These are phyloP conservation scores for Metschnikowia cubensis DNA, from an alignment of 805 yeast genomes.

Conservation along the genomic window DNA sequence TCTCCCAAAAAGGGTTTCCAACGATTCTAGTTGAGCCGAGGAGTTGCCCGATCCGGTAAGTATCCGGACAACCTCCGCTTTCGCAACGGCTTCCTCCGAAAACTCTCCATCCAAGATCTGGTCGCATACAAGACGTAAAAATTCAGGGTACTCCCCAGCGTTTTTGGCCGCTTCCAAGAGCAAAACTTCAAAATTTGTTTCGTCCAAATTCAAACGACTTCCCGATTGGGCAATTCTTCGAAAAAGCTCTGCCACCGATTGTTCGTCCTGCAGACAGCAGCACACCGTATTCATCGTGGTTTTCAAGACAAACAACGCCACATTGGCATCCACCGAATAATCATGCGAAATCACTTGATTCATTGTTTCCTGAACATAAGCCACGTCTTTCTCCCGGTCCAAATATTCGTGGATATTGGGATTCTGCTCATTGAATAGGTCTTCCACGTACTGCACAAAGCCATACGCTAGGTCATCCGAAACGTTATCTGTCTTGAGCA, in stretches of 20 bases:
- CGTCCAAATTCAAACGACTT: neutral
- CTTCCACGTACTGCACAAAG: slow-evolving; percentile 26
- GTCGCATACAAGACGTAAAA: neutral
- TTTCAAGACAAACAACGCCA: slow-evolving; percentile 22
- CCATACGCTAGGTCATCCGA: slow-evolving; percentile 20
- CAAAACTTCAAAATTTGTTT: neutral
- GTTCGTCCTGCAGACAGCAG: slow-evolving; percentile 6
- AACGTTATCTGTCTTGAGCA: slow-evolving; percentile 11
- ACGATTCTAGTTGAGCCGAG: too few species aligned
- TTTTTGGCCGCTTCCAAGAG: neutral
- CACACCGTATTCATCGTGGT: slow-evolving; percentile 20
- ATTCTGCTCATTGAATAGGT: slow-evolving; percentile 22
- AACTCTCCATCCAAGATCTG: neutral
- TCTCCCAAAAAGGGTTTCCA: neutral
- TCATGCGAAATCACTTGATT: neutral
- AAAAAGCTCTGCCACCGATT: slow-evolving; percentile 1
- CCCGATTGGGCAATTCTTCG: neutral
- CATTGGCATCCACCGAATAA: slow-evolving; percentile 1
- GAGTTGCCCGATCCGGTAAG: neutral
- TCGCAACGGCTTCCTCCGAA: neutral
- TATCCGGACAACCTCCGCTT: neutral
- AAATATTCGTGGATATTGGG: slow-evolving; percentile 37
- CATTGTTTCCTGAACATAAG: slow-evolving; percentile 7
- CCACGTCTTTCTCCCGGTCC: slow-evolving; percentile 26
- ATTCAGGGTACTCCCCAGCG: neutral